Evolutionary conservation across 2,329 filamentous ascomycete genomes (phyloP).

Genomic region (Trichoderma atroviride): DNA sequence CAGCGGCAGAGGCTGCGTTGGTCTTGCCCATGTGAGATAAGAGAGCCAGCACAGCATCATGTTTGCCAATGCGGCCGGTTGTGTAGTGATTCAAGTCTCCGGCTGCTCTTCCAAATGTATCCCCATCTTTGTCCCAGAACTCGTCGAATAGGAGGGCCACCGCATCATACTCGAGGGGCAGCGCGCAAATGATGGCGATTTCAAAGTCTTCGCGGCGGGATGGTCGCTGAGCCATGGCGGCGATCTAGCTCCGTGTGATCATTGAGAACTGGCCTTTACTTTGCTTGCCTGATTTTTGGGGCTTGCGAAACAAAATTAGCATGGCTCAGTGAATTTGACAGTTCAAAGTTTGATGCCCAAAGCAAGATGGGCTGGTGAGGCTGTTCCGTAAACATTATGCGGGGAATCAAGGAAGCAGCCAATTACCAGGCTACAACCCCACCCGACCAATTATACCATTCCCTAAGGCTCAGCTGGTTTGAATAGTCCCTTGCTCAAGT

Average conservation of each 20-base stretch:
- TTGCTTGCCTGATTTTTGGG: too few relatives aligned
- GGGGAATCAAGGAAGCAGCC: too few relatives aligned
- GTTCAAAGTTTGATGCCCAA: too few relatives aligned
- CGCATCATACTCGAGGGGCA: slow-evolving; percentile 34
- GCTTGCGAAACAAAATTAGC: too few relatives aligned
- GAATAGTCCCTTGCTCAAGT: too few relatives aligned
- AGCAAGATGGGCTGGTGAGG: too few relatives aligned
- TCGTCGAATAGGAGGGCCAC: slow-evolving; percentile 33
- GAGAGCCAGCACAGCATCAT: slow-evolving; percentile 37
- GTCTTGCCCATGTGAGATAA: slow-evolving; percentile 37
- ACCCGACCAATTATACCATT: too few relatives aligned
- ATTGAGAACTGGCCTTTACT: too few relatives aligned
- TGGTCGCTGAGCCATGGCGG: neutral
- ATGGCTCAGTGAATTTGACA: too few relatives aligned
- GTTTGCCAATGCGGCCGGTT: slow-evolving; percentile 35
- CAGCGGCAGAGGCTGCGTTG: slow-evolving; percentile 33
- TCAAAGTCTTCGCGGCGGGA: slow-evolving; percentile 29
- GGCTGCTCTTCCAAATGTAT: slow-evolving; percentile 30
- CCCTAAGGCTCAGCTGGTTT: too few relatives aligned
- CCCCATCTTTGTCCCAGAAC: slow-evolving; percentile 34
- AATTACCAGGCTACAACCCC: too few relatives aligned
- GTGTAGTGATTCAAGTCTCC: slow-evolving; percentile 38
- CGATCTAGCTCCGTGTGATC: neutral
- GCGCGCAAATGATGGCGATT: slow-evolving; percentile 37
- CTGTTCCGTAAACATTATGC: too few relatives aligned